Evolutionary conservation across 176 grass and related monocot genomes (phyloP), one percentile per base, ranked within the genome.

Genomic region (Neostapfia colusana): DNA sequence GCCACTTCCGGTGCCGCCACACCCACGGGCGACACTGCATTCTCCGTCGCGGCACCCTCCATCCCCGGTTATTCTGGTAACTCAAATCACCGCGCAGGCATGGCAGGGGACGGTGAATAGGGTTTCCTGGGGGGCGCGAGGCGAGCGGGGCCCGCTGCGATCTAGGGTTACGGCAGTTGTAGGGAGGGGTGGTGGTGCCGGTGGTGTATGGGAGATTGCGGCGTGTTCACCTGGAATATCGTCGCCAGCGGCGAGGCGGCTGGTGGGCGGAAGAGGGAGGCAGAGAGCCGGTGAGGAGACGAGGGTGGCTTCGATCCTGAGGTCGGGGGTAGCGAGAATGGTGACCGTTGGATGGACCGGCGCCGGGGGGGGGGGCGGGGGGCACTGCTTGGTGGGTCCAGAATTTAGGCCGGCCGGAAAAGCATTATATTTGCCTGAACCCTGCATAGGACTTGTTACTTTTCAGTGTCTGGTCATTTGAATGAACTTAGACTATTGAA

Each of bases 11-110:
- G 15, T 41, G 44, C 56, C 46, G 35, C 69, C 28, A 23, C 53
- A 31, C 8, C 64, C 43, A 25, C 69, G 23, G 76, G 75, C 39
- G 50, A 59, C 7, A 50, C 44, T 11, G 67, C 70, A 51, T 66
- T 28, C 67, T 88, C 76, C 69, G 69, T 38, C 56, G 56, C 68
- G 20, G 55, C 27, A 49, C 70, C 80, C 42, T 89, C 86, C 86
- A 80, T 91, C 60, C 61, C 23, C 23, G n/a, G 34, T 3, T 43
- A 34, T 62, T 2, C 25, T 45, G 6, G 1, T 3, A 36, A 11
- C 48, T 25, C 7, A 40, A 6, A 8, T 15, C n/a, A 72, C 16
- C 27, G 15, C 25, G 7, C 15, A 1, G 57, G 58, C n/a, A n/a
- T 7, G 57, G 20, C 20, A 39, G 36, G 59, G 18, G 35, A 21